Evolutionary conservation across 495 filamentous ascomycete genomes (phyloP), one percentile per base, ranked within the genome.

Genomic region (Aspergillus taichungensis): DNA sequence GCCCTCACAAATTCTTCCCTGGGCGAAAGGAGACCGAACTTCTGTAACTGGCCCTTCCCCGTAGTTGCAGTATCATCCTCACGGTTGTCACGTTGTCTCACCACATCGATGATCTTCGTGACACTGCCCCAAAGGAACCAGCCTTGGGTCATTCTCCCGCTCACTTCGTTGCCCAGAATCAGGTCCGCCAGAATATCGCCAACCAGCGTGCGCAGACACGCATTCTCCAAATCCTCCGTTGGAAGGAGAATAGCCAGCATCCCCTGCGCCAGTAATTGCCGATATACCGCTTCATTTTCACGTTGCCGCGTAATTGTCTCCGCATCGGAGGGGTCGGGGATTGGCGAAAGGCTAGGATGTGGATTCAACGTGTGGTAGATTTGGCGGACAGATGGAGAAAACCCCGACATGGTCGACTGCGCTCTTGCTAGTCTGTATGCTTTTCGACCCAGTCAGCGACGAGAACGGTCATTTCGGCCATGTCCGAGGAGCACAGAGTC

Each of bases 161-260:
- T 79, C 42, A 97, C 66, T 41, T 78, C 71, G 42, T 85, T 86
- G 13, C 85, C 85, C 34, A 98, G 66, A 13, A 96, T 84, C 61
- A 90, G 78, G 52, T 94, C 85, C 6, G 86, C 85, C 37, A 97
- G 67, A 24, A 96, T 78, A 61, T 96, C 89, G 34, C 80, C 77
- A 44, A 96, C 82, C 38, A 98, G 71, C 6, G 83, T 72, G 12
- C 85, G 79, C 54, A 96, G 67, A 58, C 87, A 94, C 38, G 72
- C 77, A 62, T 94, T 96, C 55, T 89, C 80, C 8, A 97, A 74
- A 53, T 97, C 90, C 58, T 96, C 90, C 12, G 87, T 92, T 5
- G 92, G 92, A 30, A 98, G 73, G 18, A 97, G 71, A 35, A 95
- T 68, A 5, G 87, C 83, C 36, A 98, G 67, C 36, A 84, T 73